Evolutionary conservation across 1,139 yeast genomes (phyloP).

Genomic region (Blastobotrys arbuscula): DNA sequence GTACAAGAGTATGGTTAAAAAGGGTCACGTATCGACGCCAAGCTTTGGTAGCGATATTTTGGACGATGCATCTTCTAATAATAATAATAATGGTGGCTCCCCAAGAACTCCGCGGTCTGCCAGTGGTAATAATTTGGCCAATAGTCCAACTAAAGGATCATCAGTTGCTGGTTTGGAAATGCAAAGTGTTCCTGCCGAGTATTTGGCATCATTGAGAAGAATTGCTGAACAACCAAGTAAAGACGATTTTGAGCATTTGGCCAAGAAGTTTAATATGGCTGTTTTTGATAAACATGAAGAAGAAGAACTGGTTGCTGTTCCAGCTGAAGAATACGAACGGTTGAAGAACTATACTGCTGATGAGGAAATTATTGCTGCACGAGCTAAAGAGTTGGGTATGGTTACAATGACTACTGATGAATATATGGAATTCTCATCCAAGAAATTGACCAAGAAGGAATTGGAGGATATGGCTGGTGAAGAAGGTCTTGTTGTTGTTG

Average conservation of each 20-base stretch:
- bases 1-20: conserved; percentile 28
- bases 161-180: conserved; percentile 23
- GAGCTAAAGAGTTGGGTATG: conserved; percentile 29
- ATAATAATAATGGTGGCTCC: not conserved
- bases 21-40: conserved; percentile 18
- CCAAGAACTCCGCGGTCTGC: conserved; percentile 3
- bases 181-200: conserved; percentile 33
- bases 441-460: conserved; percentile 10
- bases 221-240: conserved; percentile 33
- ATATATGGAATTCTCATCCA: conserved; percentile 8
- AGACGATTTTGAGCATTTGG: conserved; percentile 30
- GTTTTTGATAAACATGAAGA: conserved; percentile 10
- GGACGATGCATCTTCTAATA: conserved; percentile 13
- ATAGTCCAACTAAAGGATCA: not conserved
- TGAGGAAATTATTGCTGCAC: conserved; percentile 21
- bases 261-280: conserved; percentile 28
- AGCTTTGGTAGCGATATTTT: conserved; percentile 19
- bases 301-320: conserved; percentile 16
- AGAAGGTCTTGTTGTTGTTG: conserved; percentile 22
- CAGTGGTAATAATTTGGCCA: not conserved
- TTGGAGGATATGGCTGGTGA: conserved; percentile 6
- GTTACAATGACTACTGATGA: conserved; percentile 25
- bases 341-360: conserved; percentile 18
- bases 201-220: conserved; percentile 30
- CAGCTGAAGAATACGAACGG: conserved; percentile 16